Base-by-base conservation (phyloP, 2,329 filamentous ascomycete genomes). In the Beauveria australis region DNA sequence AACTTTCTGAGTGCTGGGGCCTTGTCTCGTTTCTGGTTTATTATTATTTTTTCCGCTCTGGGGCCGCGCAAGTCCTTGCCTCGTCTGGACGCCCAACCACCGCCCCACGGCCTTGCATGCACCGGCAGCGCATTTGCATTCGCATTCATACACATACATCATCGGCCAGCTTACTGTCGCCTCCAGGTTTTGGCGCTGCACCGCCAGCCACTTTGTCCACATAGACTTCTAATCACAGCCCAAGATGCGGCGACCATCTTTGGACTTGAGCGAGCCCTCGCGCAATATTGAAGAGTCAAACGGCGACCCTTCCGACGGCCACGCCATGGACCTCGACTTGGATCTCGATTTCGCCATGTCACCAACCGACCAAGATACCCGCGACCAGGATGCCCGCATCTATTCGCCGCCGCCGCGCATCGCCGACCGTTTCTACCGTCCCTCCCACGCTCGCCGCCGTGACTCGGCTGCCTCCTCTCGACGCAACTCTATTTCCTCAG, bases 391-490 rank as follows among this genome's bases (percentile, higher is more conserved):
- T 59, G 63, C 66, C 53, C 69, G 71, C 61, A 72, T 74, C 59
- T 76, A 83, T 69, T 83, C 85, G 57, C 89, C 89, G 51, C 89
- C 89, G 58, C 86, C 89, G 33, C 88, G 86, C 69, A 88, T 92
- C 69, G 89, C 89, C 67, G 89, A 89, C 59, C 88, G 89, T 64
- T 91, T 93, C 77, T 89, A 89, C 74, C 82, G 86, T 63, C 83
- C 81, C 41, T 83, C 79, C 5, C 84, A 85, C 65, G 82, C 79
- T 64, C 85, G 88, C 66, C 86, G 87, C 67, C 89, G 88, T 72
- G 87, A 87, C 61, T 92, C 89, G 26, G 88, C 89, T 16, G 84
- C 89, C 26, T 92, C 89, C 1, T 92, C 89, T 33, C 87, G 89
- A 65, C 86, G 89, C 63, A 92, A 91, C 74, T 92, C 89, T 61